Conservation (phyloP, 306 rosid species). For the Cicer judaicum region DNA sequence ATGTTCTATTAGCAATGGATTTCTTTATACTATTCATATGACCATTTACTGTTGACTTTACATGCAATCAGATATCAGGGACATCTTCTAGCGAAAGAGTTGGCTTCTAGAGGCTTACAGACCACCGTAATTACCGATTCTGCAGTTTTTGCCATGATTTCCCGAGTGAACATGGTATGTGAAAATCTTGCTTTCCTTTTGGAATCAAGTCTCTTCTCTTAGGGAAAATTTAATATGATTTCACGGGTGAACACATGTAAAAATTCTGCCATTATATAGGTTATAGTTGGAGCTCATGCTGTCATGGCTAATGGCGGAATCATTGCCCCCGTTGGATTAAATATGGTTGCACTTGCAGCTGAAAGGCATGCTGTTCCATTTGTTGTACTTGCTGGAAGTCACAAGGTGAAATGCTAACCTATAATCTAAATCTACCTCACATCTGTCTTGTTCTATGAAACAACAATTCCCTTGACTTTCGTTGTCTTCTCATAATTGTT, state of each 20-base stretch:
- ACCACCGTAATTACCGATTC: conserved; percentile 86
- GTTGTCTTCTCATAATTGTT: conserved; percentile 16
- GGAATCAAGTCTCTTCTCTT: conserved; percentile 7
- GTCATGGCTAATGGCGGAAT: conserved; percentile 99
- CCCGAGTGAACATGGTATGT: conserved; percentile 92
- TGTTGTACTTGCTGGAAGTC: conserved; percentile 98
- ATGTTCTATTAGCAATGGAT: conserved; percentile 19
- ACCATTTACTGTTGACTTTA: conserved; percentile 9
- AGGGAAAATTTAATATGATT: conserved; percentile 36
- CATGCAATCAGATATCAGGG: conserved; percentile 79
- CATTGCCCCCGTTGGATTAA: conserved; percentile 89
- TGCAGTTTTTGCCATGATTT: conserved; percentile 86
- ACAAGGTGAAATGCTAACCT: conserved; percentile 69
- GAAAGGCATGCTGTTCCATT: conserved; percentile 97
- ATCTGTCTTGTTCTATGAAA: conserved; percentile 24
- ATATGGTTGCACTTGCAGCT: conserved; percentile 99
- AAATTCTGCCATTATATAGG: conserved; percentile 58
- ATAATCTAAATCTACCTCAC: conserved; percentile 25
- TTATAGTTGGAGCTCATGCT: conserved; percentile 98
- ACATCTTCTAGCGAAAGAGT: conserved; percentile 79
- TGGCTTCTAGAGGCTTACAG: conserved; percentile 83
- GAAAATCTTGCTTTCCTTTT: conserved; percentile 21
- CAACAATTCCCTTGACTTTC: background rate
- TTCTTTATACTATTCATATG: conserved; percentile 34
- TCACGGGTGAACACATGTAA: background rate